Base-by-base conservation (phyloP, 768 basidiomycete genomes). In the Pleurotus eryngii region DNA sequence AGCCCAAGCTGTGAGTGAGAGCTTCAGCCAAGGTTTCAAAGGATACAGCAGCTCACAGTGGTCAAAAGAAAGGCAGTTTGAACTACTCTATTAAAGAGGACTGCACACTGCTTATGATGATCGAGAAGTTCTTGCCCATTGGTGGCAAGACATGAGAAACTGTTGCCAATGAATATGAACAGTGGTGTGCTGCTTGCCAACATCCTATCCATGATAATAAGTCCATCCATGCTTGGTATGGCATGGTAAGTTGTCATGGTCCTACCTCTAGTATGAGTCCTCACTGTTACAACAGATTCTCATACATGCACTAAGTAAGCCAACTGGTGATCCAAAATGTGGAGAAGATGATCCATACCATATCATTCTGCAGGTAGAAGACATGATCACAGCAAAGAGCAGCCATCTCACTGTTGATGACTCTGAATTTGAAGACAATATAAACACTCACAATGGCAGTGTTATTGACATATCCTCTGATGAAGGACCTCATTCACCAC, bases 301-400 rank as follows among this genome's bases (percentile, higher is more conserved):
- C 5, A 67, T 61, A 40, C 63, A 61, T 24, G 46, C 46, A 14
- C n/a, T 1, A 3, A 64, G 59, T 14, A 68, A 71, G 60, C 70
- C 70, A n/a, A 73, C 66, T 3, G 69, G 72, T 14, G 58, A 57
- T 60, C 67, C 61, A 3, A 26, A 57, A 0, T 65, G 64, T 30
- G 30, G 30, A 7, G 30, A 30, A 30, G 30, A 30, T 49, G 68
- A 67, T 14, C 62, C 59, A 17, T 61, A 67, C 12, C 45, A 7
- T 30, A 47, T 24, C 46, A 7, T 24, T 47, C 68, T 12, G 55
- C 59, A n/a, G n/a, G n/a, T n/a, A n/a, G n/a, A n/a, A n/a, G n/a
- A n/a, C n/a, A n/a, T n/a, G n/a, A n/a, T n/a, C n/a, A n/a, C n/a
- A n/a, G n/a, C n/a, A n/a, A n/a, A n/a, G n/a, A n/a, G n/a, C n/a